Evolutionary conservation across 2,329 filamentous ascomycete genomes (phyloP), one percentile per base, ranked within the genome.

Genomic region (Beauveria scarabaeidicola): DNA sequence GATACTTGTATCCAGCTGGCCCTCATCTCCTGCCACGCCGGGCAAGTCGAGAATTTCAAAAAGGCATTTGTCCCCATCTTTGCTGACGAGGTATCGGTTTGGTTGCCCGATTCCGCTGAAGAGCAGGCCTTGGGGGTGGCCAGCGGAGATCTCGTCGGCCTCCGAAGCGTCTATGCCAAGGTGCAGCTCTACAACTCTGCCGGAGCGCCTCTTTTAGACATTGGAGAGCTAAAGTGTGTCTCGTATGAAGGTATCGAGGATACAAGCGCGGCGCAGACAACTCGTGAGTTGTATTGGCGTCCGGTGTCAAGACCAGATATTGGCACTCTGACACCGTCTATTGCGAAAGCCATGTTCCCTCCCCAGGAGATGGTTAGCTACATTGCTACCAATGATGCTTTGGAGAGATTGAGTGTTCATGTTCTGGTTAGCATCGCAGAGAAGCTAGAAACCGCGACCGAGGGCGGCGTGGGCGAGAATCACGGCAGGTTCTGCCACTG

Each of bases 1-100:
- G 66, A 69, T 48, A 61, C 67, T 11, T 63, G 64, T 54, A 65
- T 68, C 61, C 66, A 68, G 50, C 62, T 67, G 43, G 65, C 65
- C 27, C 66, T 68, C 58, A 59, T 64, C 32, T 63, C 67, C 7
- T 63, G 67, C 8, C 65, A 68, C 55, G 62, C 62, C 25, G 60
- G 65, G 6, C 63, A 66, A 6, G 63, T 65, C 1, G 61, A 63
- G 1, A 62, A 63, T 13, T 51, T 66, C 5, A 62, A 65, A 48
- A 66, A 64, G 59, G 65, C 65, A 41, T 68, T 67, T 54, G 66
- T 68, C 58, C 38, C 61, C 53, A 2, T 55, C 17, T 44, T 54
- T 41, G 61, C 58, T 13, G 54, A n/a, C 15, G 5, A 51, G 7
- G 6, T 51, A 6, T 36, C 15, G 3, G n/a, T 51, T n/a, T 11